phyloP scores from a whole-genome alignment of 2,329 filamentous ascomycete species.

The Mycocentrospora acerina region DNA sequence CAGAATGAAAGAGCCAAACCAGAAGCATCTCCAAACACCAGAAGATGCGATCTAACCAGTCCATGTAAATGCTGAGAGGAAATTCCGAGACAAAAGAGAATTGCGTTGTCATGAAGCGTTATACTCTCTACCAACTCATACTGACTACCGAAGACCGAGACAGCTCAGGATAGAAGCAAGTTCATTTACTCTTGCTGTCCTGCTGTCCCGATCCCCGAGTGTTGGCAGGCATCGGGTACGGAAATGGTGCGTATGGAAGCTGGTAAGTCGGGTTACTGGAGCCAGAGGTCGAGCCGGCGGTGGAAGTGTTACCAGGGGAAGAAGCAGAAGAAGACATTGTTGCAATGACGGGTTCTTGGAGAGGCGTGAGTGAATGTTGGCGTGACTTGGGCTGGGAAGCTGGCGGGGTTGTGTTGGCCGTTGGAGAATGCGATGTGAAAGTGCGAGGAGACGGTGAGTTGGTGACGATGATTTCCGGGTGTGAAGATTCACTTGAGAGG shows the following conservation, averaged over 20 bases:
- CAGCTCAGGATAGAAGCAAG: conserved; percentile 3
- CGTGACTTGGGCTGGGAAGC: conserved; percentile 21
- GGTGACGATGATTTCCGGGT: conserved; percentile 23
- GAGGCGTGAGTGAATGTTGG: too few species aligned
- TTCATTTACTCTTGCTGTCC: conserved; percentile 22
- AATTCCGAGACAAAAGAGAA: too few species aligned
- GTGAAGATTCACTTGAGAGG: conserved; percentile 4
- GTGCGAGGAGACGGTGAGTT: conserved; percentile 8
- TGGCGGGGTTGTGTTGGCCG: conserved; percentile 14
- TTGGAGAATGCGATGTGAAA: conserved; percentile 5
- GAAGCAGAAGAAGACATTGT: conserved; percentile 39
- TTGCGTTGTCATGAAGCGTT: too few species aligned
- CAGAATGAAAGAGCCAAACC: too few species aligned
- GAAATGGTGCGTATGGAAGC: conserved; percentile 41
- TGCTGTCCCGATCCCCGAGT: conserved; percentile 23
- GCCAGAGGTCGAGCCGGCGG: conserved; percentile 29
- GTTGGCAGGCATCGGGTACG: conserved; percentile 38
- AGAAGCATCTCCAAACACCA: too few species aligned
- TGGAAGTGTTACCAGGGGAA: conserved; percentile 35
- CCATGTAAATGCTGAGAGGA: too few species aligned
- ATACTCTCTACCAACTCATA: too few species aligned
- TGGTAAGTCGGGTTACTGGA: conserved; percentile 31
- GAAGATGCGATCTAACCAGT: too few species aligned
- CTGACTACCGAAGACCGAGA: too few species aligned
- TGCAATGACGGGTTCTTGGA: conserved; percentile 6